phyloP scores from a whole-genome alignment of 164 flowering plant genomes.

The grape (Vitis vinifera) region DNA sequence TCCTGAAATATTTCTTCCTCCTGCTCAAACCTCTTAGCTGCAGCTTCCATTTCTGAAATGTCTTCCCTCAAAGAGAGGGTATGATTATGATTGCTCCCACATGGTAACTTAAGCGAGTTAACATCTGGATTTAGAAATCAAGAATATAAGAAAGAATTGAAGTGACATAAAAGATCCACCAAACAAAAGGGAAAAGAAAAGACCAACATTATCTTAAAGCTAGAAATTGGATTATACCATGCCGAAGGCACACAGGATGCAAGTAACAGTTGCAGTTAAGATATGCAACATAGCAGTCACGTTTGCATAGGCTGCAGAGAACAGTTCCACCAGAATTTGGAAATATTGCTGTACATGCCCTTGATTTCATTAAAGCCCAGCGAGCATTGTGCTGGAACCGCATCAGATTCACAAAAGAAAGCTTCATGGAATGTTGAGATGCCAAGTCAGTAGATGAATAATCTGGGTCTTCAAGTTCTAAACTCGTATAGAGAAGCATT shows the following conservation, averaged over 20 bases:
- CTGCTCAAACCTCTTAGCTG: constrained; percentile 77
- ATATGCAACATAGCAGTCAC: constrained; percentile 87
- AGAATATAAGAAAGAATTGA: neutral
- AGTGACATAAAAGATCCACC: neutral
- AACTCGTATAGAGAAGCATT: constrained; percentile 51
- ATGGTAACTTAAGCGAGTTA: constrained; percentile 45
- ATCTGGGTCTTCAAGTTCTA: constrained; percentile 35
- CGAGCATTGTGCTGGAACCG: constrained; percentile 84
- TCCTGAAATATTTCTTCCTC: constrained; percentile 46
- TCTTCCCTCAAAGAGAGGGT: constrained; percentile 66
- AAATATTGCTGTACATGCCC: constrained; percentile 37
- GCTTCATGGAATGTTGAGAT: constrained; percentile 52
- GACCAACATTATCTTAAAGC: no score
- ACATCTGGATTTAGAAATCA: constrained; percentile 40
- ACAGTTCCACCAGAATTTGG: constrained; percentile 62
- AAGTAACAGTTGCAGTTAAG: constrained; percentile 63
- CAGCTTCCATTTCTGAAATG: constrained; percentile 75
- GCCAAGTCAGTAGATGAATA: constrained; percentile 36
- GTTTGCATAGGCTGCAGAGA: constrained; percentile 89
- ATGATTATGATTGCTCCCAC: constrained; percentile 39
- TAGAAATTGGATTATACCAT: constrained; percentile 50
- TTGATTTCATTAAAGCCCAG: constrained; percentile 68
- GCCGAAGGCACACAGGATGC: constrained; percentile 90
- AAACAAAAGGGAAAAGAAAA: neutral
- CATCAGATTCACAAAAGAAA: constrained; percentile 78